These are phyloP conservation scores for Phytophthora rubi DNA, from an alignment of 352 stramenopile species.

Conservation along the genomic window DNA sequence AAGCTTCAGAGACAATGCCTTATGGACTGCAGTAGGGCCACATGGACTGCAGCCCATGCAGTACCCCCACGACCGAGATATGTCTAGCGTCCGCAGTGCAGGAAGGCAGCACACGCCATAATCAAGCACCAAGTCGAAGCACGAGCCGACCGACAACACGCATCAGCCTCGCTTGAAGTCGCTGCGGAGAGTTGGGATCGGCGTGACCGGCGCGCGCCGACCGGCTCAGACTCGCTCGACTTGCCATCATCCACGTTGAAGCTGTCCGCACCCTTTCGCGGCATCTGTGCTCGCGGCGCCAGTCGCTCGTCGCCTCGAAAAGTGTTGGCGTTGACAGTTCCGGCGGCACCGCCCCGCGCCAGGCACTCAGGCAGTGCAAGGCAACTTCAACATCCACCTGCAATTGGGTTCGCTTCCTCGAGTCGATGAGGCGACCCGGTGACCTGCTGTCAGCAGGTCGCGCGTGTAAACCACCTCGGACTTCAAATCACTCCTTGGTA, in stretches of 20 bases:
- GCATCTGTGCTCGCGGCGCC: slow-evolving; percentile 4
- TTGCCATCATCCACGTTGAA: slow-evolving; percentile 36
- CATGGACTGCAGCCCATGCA: not conserved
- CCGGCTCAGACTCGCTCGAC: not conserved
- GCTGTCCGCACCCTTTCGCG: slow-evolving; percentile 28
- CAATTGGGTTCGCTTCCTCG: slow-evolving; percentile 7
- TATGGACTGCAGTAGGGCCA: too few species aligned
- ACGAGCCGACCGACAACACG: not conserved
- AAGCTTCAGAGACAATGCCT: not conserved
- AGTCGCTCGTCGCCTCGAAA: slow-evolving; percentile 29
- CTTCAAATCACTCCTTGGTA: slow-evolving; percentile 23
- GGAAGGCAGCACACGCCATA: not conserved
- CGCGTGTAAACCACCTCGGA: slow-evolving; percentile 20
- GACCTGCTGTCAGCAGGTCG: not conserved
- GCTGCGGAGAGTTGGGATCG: slow-evolving; percentile 3
- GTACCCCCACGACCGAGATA: not conserved
- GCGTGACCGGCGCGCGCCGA: slow-evolving; percentile 24
- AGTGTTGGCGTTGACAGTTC: slow-evolving; percentile 46
- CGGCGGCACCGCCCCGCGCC: slow-evolving; percentile 16
- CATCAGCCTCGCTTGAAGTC: not conserved
- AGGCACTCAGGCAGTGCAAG: not conserved
- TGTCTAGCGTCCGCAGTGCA: not conserved
- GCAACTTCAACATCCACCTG: slow-evolving; percentile 26
- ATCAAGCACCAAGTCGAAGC: not conserved
- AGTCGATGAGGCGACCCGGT: too few species aligned